phyloP scores from a whole-genome alignment of 495 filamentous ascomycete species.

The Penicillium taxi region DNA sequence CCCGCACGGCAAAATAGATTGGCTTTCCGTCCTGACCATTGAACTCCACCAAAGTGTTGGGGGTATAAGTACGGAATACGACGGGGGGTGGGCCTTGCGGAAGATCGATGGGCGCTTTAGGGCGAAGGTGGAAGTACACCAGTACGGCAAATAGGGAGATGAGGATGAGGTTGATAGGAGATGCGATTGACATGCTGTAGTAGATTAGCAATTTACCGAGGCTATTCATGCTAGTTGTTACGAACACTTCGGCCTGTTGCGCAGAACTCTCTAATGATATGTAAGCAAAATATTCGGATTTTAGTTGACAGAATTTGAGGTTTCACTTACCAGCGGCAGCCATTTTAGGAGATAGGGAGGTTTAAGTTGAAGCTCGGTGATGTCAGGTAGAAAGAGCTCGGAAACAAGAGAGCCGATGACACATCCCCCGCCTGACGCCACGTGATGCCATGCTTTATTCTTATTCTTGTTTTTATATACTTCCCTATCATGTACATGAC shows the following conservation, averaged over 20 bases:
- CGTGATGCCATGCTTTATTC: too few species aligned
- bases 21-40: slow-evolving; percentile 68
- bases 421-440: too few species aligned
- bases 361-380: too few species aligned
- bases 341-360: slow-evolving; percentile 8
- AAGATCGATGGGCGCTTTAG: slow-evolving; percentile 50
- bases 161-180: slow-evolving; percentile 74
- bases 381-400: too few species aligned
- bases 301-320: background rate
- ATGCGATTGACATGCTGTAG: slow-evolving; percentile 52
- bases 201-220: background rate
- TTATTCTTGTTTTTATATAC: too few species aligned
- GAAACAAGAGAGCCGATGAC: too few species aligned
- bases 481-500: too few species aligned
- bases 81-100: slow-evolving; percentile 62
- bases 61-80: slow-evolving; percentile 89
- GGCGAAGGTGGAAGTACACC: slow-evolving; percentile 59
- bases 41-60: slow-evolving; percentile 74
- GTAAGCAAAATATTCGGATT: slow-evolving; percentile 4
- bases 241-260: slow-evolving; percentile 21
- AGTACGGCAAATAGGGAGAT: slow-evolving; percentile 60
- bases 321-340: slow-evolving; percentile 4
- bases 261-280: slow-evolving; percentile 7
- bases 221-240: background rate
- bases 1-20: slow-evolving; percentile 79